Evolutionary conservation across 176 grass and related monocot species (phyloP), one percentile per base, ranked within the genome.

Genomic region (Cenchrus fungigraminus): DNA sequence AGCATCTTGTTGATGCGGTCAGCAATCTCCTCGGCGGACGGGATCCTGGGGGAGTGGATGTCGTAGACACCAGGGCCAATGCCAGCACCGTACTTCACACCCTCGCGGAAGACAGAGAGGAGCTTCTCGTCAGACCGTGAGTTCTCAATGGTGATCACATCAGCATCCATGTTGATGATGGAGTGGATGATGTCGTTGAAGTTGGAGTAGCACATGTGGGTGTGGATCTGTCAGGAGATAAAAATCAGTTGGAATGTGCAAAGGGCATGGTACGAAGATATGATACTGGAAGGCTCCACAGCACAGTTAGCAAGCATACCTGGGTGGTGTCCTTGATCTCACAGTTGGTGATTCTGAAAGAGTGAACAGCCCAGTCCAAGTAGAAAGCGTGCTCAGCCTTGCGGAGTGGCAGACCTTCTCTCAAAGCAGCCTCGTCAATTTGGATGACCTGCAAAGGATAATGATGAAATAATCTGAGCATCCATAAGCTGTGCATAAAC

Each of bases 171-270:
- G 84, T 89, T 62, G 3, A 97, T 97, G 86, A 97, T 97, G 71
- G 95, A 97, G 56, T 97, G 90, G 86, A 97, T 97, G 86, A 97
- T 97, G 60, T 97, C 95, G 22, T 97, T 97, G 86, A 97, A 97
- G 86, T 97, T 94, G 16, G 95, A 97, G 84, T 97, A 97, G 95
- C 95, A 97, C 95, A 97, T 97, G 86, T 97, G 95, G 72, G 95
- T 97, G 92, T 97, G 95, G 81, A 97, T 97, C 95, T 97, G 81
- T 68, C 25, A 37, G 66, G 12, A 87, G 52, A 79, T 15, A 40
- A 20, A 12, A 13, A 13, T 85, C 52, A 73, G 84, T 44, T 43
- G 40, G 12, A 60, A 74, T 74, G 45, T 0, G 31, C 32, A 31
- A 40, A 73, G 63, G 14, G 59, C 65, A 60, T 53, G 20, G 62